Evolutionary conservation across 2,329 filamentous ascomycete species (phyloP).

Genomic region (Tolypocladium tundrense): DNA sequence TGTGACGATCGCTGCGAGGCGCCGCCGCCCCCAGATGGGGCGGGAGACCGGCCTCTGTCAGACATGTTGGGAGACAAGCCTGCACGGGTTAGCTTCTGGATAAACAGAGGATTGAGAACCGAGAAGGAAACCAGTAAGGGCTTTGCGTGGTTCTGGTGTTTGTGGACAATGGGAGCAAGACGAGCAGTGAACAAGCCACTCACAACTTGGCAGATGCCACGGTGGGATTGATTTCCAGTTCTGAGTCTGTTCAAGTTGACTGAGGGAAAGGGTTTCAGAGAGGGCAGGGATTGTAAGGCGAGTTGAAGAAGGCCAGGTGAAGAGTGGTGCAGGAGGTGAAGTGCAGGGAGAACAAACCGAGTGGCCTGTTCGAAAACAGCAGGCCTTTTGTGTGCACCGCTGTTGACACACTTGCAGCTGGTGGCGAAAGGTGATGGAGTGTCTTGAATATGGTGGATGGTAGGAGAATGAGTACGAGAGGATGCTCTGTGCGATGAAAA

Average conservation of each 20-base stretch:
- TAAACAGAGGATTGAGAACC: neutral
- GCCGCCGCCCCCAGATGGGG: conserved; percentile 3
- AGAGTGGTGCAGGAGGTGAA: neutral
- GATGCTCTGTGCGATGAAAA: neutral
- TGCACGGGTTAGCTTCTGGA: neutral
- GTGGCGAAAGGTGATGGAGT: neutral
- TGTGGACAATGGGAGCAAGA: too few relatives aligned
- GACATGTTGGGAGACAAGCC: conserved; percentile 15
- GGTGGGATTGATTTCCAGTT: too few relatives aligned
- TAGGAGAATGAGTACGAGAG: neutral
- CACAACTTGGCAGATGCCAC: too few relatives aligned
- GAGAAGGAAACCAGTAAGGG: neutral
- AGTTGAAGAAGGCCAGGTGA: neutral
- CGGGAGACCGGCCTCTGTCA: conserved; percentile 19
- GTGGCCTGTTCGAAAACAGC: neutral
- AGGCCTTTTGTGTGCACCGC: neutral
- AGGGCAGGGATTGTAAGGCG: too few relatives aligned
- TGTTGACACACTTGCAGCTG: neutral
- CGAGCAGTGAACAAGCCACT: too few relatives aligned
- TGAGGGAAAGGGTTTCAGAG: too few relatives aligned
- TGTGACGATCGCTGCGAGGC: neutral
- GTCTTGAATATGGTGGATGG: neutral
- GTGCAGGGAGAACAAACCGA: neutral
- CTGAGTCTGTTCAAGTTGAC: too few relatives aligned
- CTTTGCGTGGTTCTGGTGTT: too few relatives aligned